Percentiles rank a stretch among this genome's conserved stretches.
Conservation (phyloP, 2,329 filamentous ascomycete genomes). For the Orbilia blumenaviensis region DNA sequence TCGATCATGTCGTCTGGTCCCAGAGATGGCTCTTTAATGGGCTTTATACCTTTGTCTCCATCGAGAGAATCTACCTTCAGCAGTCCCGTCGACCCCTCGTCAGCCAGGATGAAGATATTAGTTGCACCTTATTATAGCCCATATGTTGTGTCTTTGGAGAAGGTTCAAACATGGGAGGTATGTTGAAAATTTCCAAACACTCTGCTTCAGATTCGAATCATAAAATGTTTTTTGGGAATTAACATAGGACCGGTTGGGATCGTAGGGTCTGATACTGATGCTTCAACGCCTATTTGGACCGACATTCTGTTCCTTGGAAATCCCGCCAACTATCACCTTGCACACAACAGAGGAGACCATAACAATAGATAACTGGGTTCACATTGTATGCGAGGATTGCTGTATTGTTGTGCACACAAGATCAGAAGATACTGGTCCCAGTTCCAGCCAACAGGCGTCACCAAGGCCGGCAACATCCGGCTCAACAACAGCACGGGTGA, state of each 20-base stretch:
- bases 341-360: constrained; percentile 32
- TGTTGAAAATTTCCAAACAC: constrained; percentile 1
- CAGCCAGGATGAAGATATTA: constrained; percentile 56
- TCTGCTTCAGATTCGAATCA: background rate
- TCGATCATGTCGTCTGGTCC: constrained; percentile 33
- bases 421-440: constrained; percentile 33
- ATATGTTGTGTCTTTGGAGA: constrained; percentile 56
- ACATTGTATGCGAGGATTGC: constrained; percentile 36
- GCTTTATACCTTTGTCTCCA: constrained; percentile 18
- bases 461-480: constrained; percentile 32
- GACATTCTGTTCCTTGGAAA: constrained; percentile 40
- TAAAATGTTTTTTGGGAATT: background rate
- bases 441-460: constrained; percentile 21
- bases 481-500: constrained; percentile 19
- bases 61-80: constrained; percentile 47
- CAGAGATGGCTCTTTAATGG: constrained; percentile 21
- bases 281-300: constrained; percentile 48
- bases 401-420: constrained; percentile 50
- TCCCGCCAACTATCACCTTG: constrained; percentile 41
- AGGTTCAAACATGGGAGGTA: constrained; percentile 57
- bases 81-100: constrained; percentile 57
- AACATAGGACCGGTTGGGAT: background rate
- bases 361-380: constrained; percentile 38
- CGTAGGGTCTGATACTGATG: constrained; percentile 44
- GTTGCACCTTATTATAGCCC: constrained; percentile 57